These are phyloP conservation scores for Cystofilobasidium macerans DNA, from an alignment of 768 basidiomycete species.

Conservation along the genomic window DNA sequence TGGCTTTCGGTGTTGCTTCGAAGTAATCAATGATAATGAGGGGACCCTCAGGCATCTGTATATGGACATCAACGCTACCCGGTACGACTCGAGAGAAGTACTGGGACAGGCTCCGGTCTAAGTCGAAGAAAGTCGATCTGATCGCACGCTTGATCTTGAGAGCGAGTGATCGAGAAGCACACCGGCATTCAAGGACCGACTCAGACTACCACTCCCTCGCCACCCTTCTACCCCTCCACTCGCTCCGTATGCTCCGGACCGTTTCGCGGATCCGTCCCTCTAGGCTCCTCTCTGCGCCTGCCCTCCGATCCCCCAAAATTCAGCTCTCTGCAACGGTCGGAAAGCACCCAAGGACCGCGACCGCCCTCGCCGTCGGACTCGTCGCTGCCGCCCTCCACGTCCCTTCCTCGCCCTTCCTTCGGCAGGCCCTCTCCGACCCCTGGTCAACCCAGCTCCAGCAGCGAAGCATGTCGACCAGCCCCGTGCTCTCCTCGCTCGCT, in stretches of 20 bases:
- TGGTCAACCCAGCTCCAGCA: background rate
- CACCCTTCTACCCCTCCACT: background rate
- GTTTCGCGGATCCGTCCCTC: background rate
- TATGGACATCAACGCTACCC: too few species aligned
- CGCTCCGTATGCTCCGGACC: background rate
- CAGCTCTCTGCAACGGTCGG: background rate
- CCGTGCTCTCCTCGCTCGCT: background rate
- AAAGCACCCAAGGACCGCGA: background rate
- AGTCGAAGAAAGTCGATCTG: too few species aligned
- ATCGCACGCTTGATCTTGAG: too few species aligned
- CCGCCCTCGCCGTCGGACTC: conserved; percentile 6
- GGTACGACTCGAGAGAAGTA: too few species aligned
- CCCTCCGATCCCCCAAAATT: background rate
- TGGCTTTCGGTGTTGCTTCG: too few species aligned
- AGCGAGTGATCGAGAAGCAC: too few species aligned
- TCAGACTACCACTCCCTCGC: background rate
- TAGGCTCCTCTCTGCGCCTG: background rate
- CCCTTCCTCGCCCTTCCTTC: background rate
- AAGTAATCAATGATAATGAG: too few species aligned
- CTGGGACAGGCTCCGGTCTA: too few species aligned
- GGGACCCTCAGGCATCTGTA: too few species aligned
- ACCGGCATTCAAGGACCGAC: too few species aligned
- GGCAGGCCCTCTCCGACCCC: background rate
- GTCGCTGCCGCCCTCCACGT: conserved; percentile 4
- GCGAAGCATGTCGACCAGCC: background rate